Evolutionary conservation across 495 filamentous ascomycete genomes (phyloP), one percentile per base, ranked within the genome.

Genomic region (Annulohypoxylon maeteangense): DNA sequence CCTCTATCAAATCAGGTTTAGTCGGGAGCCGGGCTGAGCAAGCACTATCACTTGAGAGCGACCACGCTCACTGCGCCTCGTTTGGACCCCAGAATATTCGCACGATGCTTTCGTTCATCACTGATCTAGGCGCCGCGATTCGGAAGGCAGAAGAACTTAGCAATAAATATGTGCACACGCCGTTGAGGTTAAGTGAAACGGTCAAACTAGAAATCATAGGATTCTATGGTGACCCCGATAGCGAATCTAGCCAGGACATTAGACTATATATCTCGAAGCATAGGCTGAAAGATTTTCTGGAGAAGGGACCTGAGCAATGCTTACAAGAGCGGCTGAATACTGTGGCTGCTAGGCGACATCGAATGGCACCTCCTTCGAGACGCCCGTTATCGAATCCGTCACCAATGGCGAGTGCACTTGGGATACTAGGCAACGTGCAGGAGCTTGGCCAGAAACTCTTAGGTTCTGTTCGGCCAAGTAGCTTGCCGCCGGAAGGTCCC

Each of bases 131-230:
- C 7, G 68, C 51, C 0, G 82, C 84, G 10, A 81, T 86, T 0
- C 34, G 76, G 0, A 80, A 81, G 51, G 86, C 87, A 8, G 77
- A 78, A 58, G 68, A 74, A 6, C 81, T 76, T 16, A 81, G 70
- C 66, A 80, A 20, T 66, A 80, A 32, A 56, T 73, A 74, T 62
- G 74, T 50, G n/a, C 80, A 78, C 79, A 85, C 78, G 57, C 79
- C 70, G 34, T 77, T 90, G 44, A 71, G 78, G 27, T 81, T 89
- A 0, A 82, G 83, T 36, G 70, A 81, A 10, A 80, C 85, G 27
- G 86, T 90, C 48, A 85, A 83, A 67, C 81, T 90, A 12, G 87
- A 90, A 62, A 75, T 90, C 6, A 85, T 87, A 50, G 88, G 87
- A 0, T 90, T 90, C 69, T 90, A 89, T 53, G 86, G 87, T 31